phyloP scores from a whole-genome alignment of 257 asterid species.

The Jasminum sambac region DNA sequence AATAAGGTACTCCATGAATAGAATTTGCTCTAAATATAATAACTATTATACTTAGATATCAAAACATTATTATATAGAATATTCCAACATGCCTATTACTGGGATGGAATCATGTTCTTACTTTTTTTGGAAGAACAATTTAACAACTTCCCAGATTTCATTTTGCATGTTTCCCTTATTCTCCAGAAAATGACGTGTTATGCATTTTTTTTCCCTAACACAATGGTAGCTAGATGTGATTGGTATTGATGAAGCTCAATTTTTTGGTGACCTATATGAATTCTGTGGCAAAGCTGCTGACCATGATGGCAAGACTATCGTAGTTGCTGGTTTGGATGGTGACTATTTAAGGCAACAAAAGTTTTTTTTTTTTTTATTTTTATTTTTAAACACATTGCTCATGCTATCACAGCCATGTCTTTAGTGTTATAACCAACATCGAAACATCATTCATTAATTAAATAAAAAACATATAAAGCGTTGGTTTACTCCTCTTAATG shows the following conservation, averaged over 20 bases:
- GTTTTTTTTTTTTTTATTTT: too few relatives aligned
- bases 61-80: neutral
- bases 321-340: conserved; percentile 96
- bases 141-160: neutral
- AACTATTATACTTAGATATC: neutral
- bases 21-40: neutral
- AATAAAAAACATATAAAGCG: too few relatives aligned
- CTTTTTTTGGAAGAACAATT: neutral
- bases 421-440: neutral
- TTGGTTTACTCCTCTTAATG: too few relatives aligned
- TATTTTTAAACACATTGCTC: neutral
- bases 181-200: conserved; percentile 1
- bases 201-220: neutral
- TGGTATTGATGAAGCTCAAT: conserved; percentile 96
- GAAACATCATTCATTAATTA: too few relatives aligned
- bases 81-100: neutral
- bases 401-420: neutral
- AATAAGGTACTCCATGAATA: conserved; percentile 49
- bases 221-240: conserved; percentile 70
- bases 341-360: conserved; percentile 80
- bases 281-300: conserved; percentile 93
- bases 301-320: conserved; percentile 77
- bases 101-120: neutral
- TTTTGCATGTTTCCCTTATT: conserved; percentile 9
- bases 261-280: conserved; percentile 78